Evolutionary conservation across 2,329 filamentous ascomycete species (phyloP).

Genomic region (Rhynchosporium graminicola): DNA sequence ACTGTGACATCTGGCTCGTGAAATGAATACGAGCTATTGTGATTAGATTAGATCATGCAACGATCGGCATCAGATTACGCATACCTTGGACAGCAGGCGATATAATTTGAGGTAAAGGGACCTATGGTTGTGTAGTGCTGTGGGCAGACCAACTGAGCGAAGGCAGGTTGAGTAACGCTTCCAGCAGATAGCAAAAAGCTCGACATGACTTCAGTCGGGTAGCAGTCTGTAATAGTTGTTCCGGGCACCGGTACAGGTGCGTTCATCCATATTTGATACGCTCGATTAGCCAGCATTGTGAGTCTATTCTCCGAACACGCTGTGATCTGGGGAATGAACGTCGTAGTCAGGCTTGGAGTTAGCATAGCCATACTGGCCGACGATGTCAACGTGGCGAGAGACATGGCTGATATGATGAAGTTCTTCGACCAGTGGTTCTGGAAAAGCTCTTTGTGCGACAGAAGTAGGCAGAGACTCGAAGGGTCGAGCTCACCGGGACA

Average conservation of each 20-base stretch:
- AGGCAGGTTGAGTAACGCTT: slow-evolving; percentile 30
- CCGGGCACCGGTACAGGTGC: slow-evolving; percentile 30
- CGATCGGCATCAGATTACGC: not conserved
- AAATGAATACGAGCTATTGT: slow-evolving; percentile 26
- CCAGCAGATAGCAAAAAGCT: slow-evolving; percentile 27
- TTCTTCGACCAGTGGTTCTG: not conserved
- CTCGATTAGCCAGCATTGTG: slow-evolving; percentile 32
- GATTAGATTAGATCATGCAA: slow-evolving; percentile 1
- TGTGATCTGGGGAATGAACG: slow-evolving; percentile 25
- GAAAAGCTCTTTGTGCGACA: not conserved
- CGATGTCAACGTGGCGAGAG: slow-evolving; percentile 3
- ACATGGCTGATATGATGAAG: not conserved
- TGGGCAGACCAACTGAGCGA: slow-evolving; percentile 32
- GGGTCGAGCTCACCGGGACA: not conserved
- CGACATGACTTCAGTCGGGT: slow-evolving; percentile 30
- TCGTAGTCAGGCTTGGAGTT: slow-evolving; percentile 26
- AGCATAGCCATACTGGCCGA: slow-evolving; percentile 7
- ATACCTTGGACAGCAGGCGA: slow-evolving; percentile 36
- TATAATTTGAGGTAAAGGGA: slow-evolving; percentile 34
- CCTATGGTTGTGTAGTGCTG: slow-evolving; percentile 26
- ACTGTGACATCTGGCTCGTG: slow-evolving; percentile 20
- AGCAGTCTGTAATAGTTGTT: slow-evolving; percentile 31
- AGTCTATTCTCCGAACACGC: slow-evolving; percentile 31
- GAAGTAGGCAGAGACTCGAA: not conserved
- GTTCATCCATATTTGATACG: slow-evolving; percentile 32